A percentile compares a stretch with the other conserved stretches of the same genome.
phyloP scores from a whole-genome alignment of 768 basidiomycete species.

The Russula olivacea region DNA sequence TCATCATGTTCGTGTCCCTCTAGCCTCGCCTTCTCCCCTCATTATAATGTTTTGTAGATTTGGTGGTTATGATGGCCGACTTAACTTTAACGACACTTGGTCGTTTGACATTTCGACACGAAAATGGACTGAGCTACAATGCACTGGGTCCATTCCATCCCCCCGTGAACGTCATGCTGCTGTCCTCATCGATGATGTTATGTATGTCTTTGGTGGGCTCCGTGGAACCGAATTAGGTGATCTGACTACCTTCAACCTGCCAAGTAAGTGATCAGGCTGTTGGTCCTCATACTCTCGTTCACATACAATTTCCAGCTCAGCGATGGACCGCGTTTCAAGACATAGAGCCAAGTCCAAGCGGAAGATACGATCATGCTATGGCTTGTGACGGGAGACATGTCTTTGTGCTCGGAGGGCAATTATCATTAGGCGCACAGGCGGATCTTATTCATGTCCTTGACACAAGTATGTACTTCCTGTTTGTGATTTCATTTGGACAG shows the following conservation, averaged over 20 bases:
- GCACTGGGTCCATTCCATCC: slow-evolving; percentile 96
- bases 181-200: slow-evolving; percentile 91
- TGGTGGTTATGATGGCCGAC: slow-evolving; percentile 94
- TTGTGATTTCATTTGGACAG: neutral
- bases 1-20: no score
- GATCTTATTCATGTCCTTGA: slow-evolving; percentile 89
- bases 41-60: slow-evolving; percentile 30
- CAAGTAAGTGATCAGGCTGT: slow-evolving; percentile 60
- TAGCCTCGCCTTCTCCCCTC: no score
- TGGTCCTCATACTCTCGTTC: neutral
- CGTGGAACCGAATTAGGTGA: slow-evolving; percentile 95
- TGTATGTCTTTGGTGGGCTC: slow-evolving; percentile 97
- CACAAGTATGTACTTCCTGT: slow-evolving; percentile 63
- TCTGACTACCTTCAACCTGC: slow-evolving; percentile 93
- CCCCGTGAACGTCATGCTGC: slow-evolving; percentile 96
- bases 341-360: slow-evolving; percentile 92
- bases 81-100: slow-evolving; percentile 99
- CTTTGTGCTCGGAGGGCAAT: slow-evolving; percentile 92
- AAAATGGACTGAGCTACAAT: slow-evolving; percentile 86
- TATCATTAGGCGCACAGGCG: slow-evolving; percentile 59
- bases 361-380: slow-evolving; percentile 96
- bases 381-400: slow-evolving; percentile 83
- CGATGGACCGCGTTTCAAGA: slow-evolving; percentile 99
- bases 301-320: slow-evolving; percentile 53
- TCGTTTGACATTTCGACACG: slow-evolving; percentile 75